Conservation (phyloP, 768 basidiomycete genomes). For the Auriscalpium vulgare region DNA sequence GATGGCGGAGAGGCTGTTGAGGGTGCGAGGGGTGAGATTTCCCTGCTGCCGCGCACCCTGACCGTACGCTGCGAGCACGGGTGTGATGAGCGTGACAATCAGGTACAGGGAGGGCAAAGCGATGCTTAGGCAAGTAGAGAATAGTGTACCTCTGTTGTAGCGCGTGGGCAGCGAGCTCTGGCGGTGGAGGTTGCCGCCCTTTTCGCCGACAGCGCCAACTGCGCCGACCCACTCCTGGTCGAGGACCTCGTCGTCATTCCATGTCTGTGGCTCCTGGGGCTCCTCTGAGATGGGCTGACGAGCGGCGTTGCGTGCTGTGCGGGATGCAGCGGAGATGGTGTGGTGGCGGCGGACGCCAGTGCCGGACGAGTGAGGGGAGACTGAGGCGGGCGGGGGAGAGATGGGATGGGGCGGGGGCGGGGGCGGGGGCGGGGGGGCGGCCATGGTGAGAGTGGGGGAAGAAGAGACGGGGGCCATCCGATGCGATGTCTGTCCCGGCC, state of each 20-base stretch:
- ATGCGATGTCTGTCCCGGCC: not conserved
- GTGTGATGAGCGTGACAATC: not conserved
- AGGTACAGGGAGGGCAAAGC: not conserved
- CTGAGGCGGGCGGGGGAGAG: conserved; percentile 10
- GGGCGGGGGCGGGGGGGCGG: too few relatives aligned
- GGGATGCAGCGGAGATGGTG: conserved; percentile 15
- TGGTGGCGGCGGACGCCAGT: conserved; percentile 14
- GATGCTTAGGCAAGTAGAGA: not conserved
- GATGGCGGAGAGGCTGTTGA: conserved; percentile 81
- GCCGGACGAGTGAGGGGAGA: not conserved
- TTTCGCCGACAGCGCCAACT: conserved; percentile 12
- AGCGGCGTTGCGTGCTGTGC: conserved; percentile 7
- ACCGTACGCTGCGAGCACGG: conserved; percentile 9
- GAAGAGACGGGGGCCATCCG: not conserved
- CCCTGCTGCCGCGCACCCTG: conserved; percentile 34
- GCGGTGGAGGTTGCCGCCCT: conserved; percentile 15
- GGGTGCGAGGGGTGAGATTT: conserved; percentile 57
- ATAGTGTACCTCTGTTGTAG: conserved; percentile 13
- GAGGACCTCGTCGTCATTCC: conserved; percentile 11
- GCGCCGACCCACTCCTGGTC: conserved; percentile 9
- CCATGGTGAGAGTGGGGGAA: too few relatives aligned
- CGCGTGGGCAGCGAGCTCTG: conserved; percentile 14
- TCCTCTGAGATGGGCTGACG: conserved; percentile 15
- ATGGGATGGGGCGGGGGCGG: conserved; percentile 7
- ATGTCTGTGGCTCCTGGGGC: conserved; percentile 12